Base-by-base conservation (phyloP, 768 basidiomycete genomes). In the Aureoboletus auriporus region DNA sequence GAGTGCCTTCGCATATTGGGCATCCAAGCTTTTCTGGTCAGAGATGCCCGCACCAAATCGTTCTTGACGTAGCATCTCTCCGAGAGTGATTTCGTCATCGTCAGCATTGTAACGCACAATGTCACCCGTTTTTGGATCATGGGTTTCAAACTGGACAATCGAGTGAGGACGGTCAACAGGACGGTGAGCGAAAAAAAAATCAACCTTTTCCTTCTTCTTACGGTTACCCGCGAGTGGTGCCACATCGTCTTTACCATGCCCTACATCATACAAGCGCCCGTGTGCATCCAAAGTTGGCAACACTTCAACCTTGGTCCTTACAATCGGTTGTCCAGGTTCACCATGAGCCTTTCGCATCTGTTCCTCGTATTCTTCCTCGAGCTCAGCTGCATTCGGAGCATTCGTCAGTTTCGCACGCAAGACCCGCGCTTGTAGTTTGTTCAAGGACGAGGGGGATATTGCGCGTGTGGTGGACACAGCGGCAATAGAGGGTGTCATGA, bases 11-110 rank as follows among this genome's bases (percentile, higher is more conserved):
- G 95, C 95, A 61, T 95, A 86, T 65, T 94, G 87, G 20, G 82
- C 82, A 66, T 99, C 93, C 54, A 96, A 70, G 55, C 92, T 76
- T 73, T 95, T 95, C 70, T 95, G 92, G 65, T 95, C 93, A 1
- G 84, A 76, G 62, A 88, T 80, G 17, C 96, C 94, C 35, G 85
- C 93, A 33, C 85, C 81, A 63, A 97, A 93, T 27, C 81, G 78
- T 64, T 99, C 96, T 63, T 96, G 93, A 29, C 96, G 79, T 39
- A 98, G 75, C 76, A 99, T 82, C 59, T 99, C 94, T 2, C 89
- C 89, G 5, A 98, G 75, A 0, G 92, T 89, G 17, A 82, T 77
- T 0, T 76, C 76, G 63, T 97, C 93, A 59, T 97, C 95, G 58
- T 97, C 93, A 3, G 87, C 83, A 66, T 95, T 93, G 66, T 85